These are phyloP conservation scores for Venturiaceae sp. DNA, from an alignment of 2,329 filamentous ascomycete species.

Conservation along the genomic window DNA sequence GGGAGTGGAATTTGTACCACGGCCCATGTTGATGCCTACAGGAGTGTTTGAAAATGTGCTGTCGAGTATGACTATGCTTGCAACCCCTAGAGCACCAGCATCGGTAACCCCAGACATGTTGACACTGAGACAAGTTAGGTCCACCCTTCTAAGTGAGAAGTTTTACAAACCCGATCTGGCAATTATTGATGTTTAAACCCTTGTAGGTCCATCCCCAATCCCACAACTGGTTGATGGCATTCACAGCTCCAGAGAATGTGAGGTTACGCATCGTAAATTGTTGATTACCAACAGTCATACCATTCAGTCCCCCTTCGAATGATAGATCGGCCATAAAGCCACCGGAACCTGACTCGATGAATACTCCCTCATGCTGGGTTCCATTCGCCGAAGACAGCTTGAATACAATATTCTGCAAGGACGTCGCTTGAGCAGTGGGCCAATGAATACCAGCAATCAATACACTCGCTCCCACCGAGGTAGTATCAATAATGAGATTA, in stretches of 20 bases:
- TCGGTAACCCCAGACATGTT: constrained; percentile 75
- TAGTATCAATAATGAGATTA: constrained; percentile 42
- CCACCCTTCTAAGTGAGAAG: no score
- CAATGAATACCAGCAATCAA: constrained; percentile 43
- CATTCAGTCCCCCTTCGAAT: constrained; percentile 44
- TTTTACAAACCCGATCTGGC: constrained; percentile 43
- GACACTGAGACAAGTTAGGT: constrained; percentile 50
- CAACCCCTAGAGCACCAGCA: constrained; percentile 28
- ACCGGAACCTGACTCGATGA: constrained; percentile 48
- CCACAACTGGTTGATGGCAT: constrained; percentile 2
- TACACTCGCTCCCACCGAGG: constrained; percentile 18
- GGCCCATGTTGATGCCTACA: constrained; percentile 31
- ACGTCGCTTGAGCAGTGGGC: constrained; percentile 33
- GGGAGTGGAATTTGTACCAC: no score
- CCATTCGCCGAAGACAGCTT: constrained; percentile 39
- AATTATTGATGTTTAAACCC: constrained; percentile 37
- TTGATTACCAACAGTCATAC: constrained; percentile 28
- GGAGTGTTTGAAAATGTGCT: background rate
- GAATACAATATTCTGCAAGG: constrained; percentile 53
- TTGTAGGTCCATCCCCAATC: constrained; percentile 8
- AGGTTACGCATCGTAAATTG: constrained; percentile 50
- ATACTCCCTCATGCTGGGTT: constrained; percentile 45
- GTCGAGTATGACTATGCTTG: background rate
- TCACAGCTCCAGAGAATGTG: constrained; percentile 44
- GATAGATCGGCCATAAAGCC: constrained; percentile 50